Evolutionary conservation across 1,139 yeast species (phyloP), one percentile per base, ranked within the genome.

Genomic region (Groenewaldozyma sp.): DNA sequence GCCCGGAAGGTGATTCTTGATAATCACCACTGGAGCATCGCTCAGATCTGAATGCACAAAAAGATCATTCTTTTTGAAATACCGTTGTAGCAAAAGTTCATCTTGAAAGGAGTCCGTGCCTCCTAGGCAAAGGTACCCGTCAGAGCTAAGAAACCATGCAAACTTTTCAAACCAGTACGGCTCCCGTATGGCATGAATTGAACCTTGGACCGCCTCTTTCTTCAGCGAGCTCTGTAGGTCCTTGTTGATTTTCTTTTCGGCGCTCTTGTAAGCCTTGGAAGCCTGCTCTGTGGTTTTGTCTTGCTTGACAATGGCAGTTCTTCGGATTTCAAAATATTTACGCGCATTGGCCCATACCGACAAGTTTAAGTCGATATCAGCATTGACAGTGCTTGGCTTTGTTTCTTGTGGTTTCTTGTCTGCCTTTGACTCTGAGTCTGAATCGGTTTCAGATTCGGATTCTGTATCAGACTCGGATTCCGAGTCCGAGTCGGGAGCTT

Each of bases 101-200:
- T 76, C 71, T 56, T 91, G 97, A n/a, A 74, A 60, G 18, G 71
- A 73, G 56, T 93, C 96, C 47, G 86, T 76, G 1, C 96, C 97
- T 36, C 91, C 87, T 38, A 91, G 60, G 46, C 94, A 83, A 40
- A 91, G 65, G 54, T 83, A 87, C 0, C 94, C 94, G 56, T 91
- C 97, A 47, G 80, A 79, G 0, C 95, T 74, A 24, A 87, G 70
- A 56, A 91, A 91, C 98, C 98, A 91, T 54, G 69, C 78, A 58
- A 82, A 91, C 59, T 91, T 91, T 55, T 91, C 98, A 64, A 93
- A 93, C 83, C 96, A 88, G 53, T 68, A 80, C 36, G 86, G 84
- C 4, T 75, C 71, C 38, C 96, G 71, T 24, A 82, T 66, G 28
- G 73, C 77, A 46, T 75, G 79, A 44, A 86, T 66, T 1, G 74